Evolutionary conservation across 2,329 filamentous ascomycete species (phyloP).

Genomic region (Camillea tinctor): DNA sequence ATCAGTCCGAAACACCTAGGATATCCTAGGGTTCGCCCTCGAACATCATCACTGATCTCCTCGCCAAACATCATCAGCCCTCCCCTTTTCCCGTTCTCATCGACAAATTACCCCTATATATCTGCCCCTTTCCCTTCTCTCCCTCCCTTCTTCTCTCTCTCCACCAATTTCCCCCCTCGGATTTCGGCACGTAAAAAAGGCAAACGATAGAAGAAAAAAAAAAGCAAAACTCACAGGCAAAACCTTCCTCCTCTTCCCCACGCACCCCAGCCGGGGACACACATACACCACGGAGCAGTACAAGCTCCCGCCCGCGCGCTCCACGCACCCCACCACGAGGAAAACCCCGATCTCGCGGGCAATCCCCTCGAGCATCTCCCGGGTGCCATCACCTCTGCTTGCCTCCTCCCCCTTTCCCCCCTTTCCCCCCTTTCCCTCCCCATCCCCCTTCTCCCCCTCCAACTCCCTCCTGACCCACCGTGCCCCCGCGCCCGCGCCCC

Average conservation of each 20-base stretch:
- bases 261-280: constrained; percentile 66
- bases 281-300: constrained; percentile 85
- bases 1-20: too few relatives aligned
- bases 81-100: too few relatives aligned
- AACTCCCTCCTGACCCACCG: constrained; percentile 48
- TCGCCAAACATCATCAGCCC: too few relatives aligned
- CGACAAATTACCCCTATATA: too few relatives aligned
- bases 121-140: too few relatives aligned
- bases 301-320: constrained; percentile 75
- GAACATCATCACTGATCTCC: too few relatives aligned
- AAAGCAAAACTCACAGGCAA: constrained; percentile 65
- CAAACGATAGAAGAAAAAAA: not conserved
- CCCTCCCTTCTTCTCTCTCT: too few relatives aligned
- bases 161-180: too few relatives aligned
- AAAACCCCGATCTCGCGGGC: constrained; percentile 79
- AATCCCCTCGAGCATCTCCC: constrained; percentile 76
- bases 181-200: too few relatives aligned
- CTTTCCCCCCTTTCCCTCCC: constrained; percentile 15
- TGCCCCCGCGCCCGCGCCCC: constrained; percentile 61
- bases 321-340: constrained; percentile 75
- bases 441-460: constrained; percentile 27
- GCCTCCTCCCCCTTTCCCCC: constrained; percentile 36
- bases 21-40: too few relatives aligned
- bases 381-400: constrained; percentile 68
- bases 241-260: constrained; percentile 88